Evolutionary conservation across 352 stramenopile species (phyloP), one percentile per base, ranked within the genome.

Genomic region (Detonula confervacea): DNA sequence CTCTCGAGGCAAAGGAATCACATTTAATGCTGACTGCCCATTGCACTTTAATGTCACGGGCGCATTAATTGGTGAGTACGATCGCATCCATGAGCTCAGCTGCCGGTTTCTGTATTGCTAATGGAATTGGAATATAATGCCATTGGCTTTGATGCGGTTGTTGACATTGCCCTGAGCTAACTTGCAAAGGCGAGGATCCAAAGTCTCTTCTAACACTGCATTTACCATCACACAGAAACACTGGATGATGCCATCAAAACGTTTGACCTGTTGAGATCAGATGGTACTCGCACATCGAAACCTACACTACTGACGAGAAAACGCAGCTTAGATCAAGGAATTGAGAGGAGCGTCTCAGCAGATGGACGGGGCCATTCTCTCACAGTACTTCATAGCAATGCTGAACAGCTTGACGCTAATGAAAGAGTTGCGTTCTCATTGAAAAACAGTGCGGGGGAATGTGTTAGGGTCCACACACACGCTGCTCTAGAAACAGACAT

Each of bases 31-130:
- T 18, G 76, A 91, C 54, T 90, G 77, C 57, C 89, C 91, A 14
- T 84, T 97, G 35, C 94, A 96, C 67, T 25, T 95, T 0, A 96
- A 96, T 63, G 74, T 96, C 42, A 94, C 92, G 11, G 84, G 86
- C 46, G 91, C 91, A 46, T 71, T 95, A 29, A 74, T 94, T 52
- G 69, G 69, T 78, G 49, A 71, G 69, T 71, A n/a, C 16, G 9
- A 49, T 18, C 39, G n/a, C 3, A 52, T 35, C 0, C 0, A 11
- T 27, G 68, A 90, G 54, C 87, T 67, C n/a, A n/a, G n/a, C n/a
- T n/a, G n/a, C n/a, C n/a, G n/a, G 42, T 49, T 20, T 3, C 6
- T 49, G 6, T 55, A 29, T 24, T 55, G 18, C 7, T 27, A 27
- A 29, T 47, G 54, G 91, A 52, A 74, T 33, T 47, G 64, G 89